Base-by-base conservation (phyloP, 345 rosid species). In the Litchi chinensis region DNA sequence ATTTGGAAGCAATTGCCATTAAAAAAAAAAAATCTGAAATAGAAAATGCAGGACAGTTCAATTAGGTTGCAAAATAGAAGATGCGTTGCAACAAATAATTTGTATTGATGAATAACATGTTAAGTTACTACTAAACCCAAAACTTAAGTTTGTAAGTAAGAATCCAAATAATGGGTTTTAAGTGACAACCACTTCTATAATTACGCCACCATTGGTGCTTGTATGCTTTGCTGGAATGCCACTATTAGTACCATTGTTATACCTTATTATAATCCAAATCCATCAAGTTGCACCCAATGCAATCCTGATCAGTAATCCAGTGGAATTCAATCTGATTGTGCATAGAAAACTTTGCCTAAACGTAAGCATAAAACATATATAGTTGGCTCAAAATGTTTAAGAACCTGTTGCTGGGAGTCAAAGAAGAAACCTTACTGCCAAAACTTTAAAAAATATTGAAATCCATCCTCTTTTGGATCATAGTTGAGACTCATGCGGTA, bases 361-460 rank as follows among this genome's bases (percentile, higher is more conserved):
- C 21, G 10, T 43, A 44, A 44, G n/a, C 40, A 22, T 70, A 19
- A 18, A 70, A 43, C 19, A n/a, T 15, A 0, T 71, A 10, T 48
- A 71, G 32, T 50, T 9, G 1, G 73, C 73, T 39, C 6, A 22
- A 44, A 46, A 48, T 41, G 1, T 5, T 71, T 21, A 50, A 8
- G 40, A 0, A 28, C 37, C 10, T 71, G 12, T 48, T 10, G 6
- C 39, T 26, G 63, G 16, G 37, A 46, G 32, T 26, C 37, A 13
- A 46, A 52, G 74, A 68, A 68, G 65, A 56, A 56, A 39, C 15
- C 40, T 15, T 74, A 22, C 59, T 16, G 41, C 54, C 10, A 62
- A 22, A 74, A 22, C 67, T 19, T 32, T 54, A n/a, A 63, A 22
- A 26, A 48, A 70, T 75, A 40, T 77, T 74, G 37, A 10, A 40